Evolutionary conservation across 192 early-diverging fungal species (phyloP), one percentile per base, ranked within the genome.

Genomic region (Linnemannia zychae): DNA sequence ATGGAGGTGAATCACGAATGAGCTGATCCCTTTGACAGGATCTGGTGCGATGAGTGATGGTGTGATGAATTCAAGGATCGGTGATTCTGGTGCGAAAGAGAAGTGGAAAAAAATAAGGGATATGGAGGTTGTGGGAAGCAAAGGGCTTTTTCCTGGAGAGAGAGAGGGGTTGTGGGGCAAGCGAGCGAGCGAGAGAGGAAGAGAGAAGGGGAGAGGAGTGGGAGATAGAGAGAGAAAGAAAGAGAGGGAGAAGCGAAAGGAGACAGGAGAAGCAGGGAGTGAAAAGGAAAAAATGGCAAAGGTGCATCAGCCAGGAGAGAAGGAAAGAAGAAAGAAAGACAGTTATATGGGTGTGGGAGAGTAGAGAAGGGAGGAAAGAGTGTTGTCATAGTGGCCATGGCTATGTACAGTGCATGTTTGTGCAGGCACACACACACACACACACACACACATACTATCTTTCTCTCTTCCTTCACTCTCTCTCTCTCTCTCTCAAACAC

Each of bases 281-380:
- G 44, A n/a, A 18, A 17, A 33, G 40, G 67, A 68, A 68, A 37
- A 49, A 53, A 33, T 7, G 7, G 34, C 48, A 37, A 24, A 15
- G n/a, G 16, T 18, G 34, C 4, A 46, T 46, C 33, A 22, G 47
- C 34, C 47, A 31, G 53, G 73, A 74, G 22, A 63, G 52, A 47
- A 37, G 47, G 65, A 60, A 71, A 50, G 33, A 70, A 69, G 24
- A 72, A 11, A 70, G 47, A 71, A 38, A n/a, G n/a, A n/a, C n/a
- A n/a, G n/a, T n/a, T n/a, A n/a, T n/a, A n/a, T n/a, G n/a, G n/a
- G n/a, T n/a, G n/a, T n/a, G n/a, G 24, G 66, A 81, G 20, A 9
- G 46, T 38, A 69, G 11, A 13, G 17, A 66, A 11, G 31, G 12
- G 60, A 37, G 52, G 7, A 70, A 37, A 71, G 50, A 60, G 20